phyloP scores from a whole-genome alignment of 2,329 filamentous ascomycete genomes.

The Pseudogymnoascus sp. region DNA sequence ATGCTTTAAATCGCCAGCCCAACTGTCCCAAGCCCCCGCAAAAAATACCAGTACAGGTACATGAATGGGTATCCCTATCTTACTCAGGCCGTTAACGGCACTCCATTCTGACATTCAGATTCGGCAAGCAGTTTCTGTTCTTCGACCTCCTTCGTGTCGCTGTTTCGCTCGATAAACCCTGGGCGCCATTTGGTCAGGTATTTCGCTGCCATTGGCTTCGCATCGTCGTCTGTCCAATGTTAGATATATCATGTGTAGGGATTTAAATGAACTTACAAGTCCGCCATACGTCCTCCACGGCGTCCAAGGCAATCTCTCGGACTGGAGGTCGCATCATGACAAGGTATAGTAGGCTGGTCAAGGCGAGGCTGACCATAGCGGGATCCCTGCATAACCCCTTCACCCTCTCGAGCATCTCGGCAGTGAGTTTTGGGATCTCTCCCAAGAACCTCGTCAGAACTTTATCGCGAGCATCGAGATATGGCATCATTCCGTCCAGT shows the following conservation, averaged over 20 bases:
- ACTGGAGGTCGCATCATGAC: conserved; percentile 61
- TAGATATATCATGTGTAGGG: conserved; percentile 15
- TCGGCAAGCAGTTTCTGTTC: neutral
- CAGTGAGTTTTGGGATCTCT: conserved; percentile 75
- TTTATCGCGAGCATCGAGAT: conserved; percentile 85
- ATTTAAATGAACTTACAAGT: conserved; percentile 45
- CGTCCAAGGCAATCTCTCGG: conserved; percentile 54
- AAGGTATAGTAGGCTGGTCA: conserved; percentile 58
- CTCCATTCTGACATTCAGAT: neutral
- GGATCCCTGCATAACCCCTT: conserved; percentile 59
- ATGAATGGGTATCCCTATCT: neutral
- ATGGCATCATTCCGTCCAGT: conserved; percentile 83
- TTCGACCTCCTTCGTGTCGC: neutral
- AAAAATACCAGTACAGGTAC: conserved; percentile 6
- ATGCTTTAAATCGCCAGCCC: neutral
- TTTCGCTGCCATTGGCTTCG: conserved; percentile 53
- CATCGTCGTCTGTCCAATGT: conserved; percentile 46
- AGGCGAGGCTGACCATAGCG: conserved; percentile 52
- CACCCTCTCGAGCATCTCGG: conserved; percentile 64
- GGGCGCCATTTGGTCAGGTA: conserved; percentile 55
- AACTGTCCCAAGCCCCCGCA: neutral
- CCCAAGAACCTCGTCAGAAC: conserved; percentile 83
- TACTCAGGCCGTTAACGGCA: conserved; percentile 1
- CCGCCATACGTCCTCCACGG: conserved; percentile 58
- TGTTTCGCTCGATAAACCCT: conserved; percentile 21